phyloP scores from a whole-genome alignment of 2,329 filamentous ascomycete genomes.

The Colletotrichum eremochloae region DNA sequence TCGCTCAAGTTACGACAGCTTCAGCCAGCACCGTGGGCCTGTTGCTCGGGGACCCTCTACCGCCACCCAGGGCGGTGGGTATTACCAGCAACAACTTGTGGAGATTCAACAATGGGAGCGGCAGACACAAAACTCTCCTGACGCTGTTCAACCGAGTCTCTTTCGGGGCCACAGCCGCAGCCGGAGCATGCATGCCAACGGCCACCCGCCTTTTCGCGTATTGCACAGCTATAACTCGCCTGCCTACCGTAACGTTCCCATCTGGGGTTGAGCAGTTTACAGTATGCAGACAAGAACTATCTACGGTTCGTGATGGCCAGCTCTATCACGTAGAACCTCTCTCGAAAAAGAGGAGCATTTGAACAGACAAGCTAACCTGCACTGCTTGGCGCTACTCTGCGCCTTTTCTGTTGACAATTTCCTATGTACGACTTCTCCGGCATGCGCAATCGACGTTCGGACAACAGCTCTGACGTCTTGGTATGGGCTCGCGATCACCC shows the following conservation, averaged over 20 bases:
- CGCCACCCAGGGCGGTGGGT: constrained; percentile 35
- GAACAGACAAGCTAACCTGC: constrained; percentile 27
- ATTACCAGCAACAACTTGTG: constrained; percentile 40
- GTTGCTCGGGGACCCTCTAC: constrained; percentile 28
- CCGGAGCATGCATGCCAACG: constrained; percentile 34
- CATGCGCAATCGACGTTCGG: not conserved
- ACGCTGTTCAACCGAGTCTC: constrained; percentile 52
- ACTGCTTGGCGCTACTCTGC: constrained; percentile 1
- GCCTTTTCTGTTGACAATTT: constrained; percentile 22
- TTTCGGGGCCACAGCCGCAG: constrained; percentile 27
- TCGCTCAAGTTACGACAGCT: constrained; percentile 51
- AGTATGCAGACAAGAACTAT: not conserved
- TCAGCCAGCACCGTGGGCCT: constrained; percentile 43
- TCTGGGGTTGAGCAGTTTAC: constrained; percentile 61
- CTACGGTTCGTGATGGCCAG: constrained; percentile 42
- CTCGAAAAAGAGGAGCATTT: not conserved
- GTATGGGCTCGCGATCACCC: constrained; percentile 1
- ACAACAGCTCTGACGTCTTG: not conserved
- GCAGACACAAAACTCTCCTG: constrained; percentile 43
- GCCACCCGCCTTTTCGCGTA: constrained; percentile 61
- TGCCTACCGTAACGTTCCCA: constrained; percentile 66
- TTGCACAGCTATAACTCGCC: constrained; percentile 72
- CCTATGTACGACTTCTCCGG: constrained; percentile 18
- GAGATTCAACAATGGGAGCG: constrained; percentile 46
- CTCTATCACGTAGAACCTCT: not conserved